These are phyloP conservation scores for Tuber calosporum DNA, from an alignment of 495 filamentous ascomycete species.

Conservation along the genomic window DNA sequence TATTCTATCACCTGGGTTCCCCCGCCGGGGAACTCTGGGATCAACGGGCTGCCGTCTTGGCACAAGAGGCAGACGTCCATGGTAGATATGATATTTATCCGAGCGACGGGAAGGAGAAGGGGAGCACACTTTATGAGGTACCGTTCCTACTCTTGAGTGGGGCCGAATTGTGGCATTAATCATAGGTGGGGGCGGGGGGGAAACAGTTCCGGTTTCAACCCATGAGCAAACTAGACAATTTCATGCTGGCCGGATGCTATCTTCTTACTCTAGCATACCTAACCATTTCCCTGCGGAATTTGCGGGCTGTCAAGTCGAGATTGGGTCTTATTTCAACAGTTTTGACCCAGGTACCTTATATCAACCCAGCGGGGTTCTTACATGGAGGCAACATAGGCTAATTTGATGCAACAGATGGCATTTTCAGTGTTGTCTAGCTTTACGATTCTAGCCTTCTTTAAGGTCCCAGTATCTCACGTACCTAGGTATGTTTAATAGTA, in stretches of 20 bases:
- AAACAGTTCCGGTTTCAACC: conserved; percentile 63
- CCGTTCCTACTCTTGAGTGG: conserved; percentile 38
- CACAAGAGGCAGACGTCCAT: conserved; percentile 41
- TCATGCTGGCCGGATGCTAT: conserved; percentile 56
- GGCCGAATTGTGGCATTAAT: conserved; percentile 53
- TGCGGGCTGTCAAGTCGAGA: conserved; percentile 61
- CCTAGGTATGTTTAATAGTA: conserved; percentile 45
- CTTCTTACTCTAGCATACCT: conserved; percentile 54
- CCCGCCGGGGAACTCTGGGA: conserved; percentile 56
- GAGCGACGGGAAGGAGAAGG: conserved; percentile 47
- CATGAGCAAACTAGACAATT: conserved; percentile 54
- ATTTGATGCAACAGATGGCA: conserved; percentile 47
- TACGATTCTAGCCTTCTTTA: conserved; percentile 56
- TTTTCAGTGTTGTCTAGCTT: conserved; percentile 62
- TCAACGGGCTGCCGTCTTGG: conserved; percentile 48
- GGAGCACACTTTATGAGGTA: conserved; percentile 56
- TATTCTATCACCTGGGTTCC: conserved; percentile 57
- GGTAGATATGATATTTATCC: conserved; percentile 58
- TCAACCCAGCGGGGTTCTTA: neutral
- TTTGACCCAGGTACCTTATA: conserved; percentile 47
- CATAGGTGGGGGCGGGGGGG: conserved; percentile 42
- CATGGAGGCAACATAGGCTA: neutral
- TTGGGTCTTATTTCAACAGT: conserved; percentile 61
- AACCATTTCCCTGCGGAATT: conserved; percentile 51
- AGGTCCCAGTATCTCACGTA: conserved; percentile 55